Conservation (phyloP, 306 rosid species). For the Vigna trinervia region DNA sequence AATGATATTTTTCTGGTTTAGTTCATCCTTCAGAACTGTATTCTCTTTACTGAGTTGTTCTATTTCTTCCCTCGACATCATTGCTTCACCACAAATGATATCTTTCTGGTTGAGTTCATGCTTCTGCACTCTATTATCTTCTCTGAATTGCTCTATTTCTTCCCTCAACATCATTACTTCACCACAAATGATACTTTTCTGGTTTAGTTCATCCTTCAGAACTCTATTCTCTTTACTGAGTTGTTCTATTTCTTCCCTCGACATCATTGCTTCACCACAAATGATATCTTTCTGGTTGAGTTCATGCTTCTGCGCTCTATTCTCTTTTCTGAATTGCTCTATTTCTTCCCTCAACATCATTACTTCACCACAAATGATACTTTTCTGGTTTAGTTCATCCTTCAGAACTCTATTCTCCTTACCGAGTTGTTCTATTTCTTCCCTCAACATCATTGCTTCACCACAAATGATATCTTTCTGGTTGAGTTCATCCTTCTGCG, state of each 20-base stretch:
- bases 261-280: conserved; percentile 41
- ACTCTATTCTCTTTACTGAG: conserved; percentile 53
- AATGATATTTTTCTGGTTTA: background rate
- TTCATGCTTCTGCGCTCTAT: conserved; percentile 46
- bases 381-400: conserved; percentile 40
- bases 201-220: conserved; percentile 31
- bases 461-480: background rate
- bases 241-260: conserved; percentile 54
- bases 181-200: background rate
- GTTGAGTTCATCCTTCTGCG: conserved; percentile 48
- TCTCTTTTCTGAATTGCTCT: conserved; percentile 53
- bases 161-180: conserved; percentile 51
- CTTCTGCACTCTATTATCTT: conserved; percentile 52
- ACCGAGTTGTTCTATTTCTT: conserved; percentile 55
- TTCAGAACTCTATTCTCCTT: conserved; percentile 55
- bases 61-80: conserved; percentile 48
- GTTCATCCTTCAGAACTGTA: conserved; percentile 36
- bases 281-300: conserved; percentile 12
- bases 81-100: conserved; percentile 34
- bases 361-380: conserved; percentile 31
- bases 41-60: conserved; percentile 57
- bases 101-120: conserved; percentile 63
- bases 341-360: conserved; percentile 52
- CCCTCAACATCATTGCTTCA: conserved; percentile 49
- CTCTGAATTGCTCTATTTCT: conserved; percentile 53